phyloP scores from a whole-genome alignment of 2,329 filamentous ascomycete genomes.

The Epicoccum nigrum region DNA sequence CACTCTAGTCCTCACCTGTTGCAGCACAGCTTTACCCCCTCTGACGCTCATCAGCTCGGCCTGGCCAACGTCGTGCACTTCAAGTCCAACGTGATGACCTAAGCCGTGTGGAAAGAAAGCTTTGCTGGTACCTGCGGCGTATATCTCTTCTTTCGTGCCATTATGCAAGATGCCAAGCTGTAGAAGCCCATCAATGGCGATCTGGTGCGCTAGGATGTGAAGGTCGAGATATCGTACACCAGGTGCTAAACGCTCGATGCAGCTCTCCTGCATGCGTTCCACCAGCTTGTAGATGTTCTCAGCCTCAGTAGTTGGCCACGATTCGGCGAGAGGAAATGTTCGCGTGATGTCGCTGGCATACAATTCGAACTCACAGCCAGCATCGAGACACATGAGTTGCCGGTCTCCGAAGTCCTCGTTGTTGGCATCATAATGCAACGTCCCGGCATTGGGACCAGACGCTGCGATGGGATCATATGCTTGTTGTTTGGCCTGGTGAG shows the following conservation, averaged over 20 bases:
- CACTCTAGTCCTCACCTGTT: conserved; percentile 27
- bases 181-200: conserved; percentile 74
- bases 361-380: conserved; percentile 81
- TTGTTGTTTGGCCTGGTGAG: conserved; percentile 74
- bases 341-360: conserved; percentile 93
- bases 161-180: conserved; percentile 74
- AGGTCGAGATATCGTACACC: conserved; percentile 74
- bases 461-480: conserved; percentile 91
- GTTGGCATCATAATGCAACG: conserved; percentile 86
- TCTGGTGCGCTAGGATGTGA: conserved; percentile 72
- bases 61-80: conserved; percentile 74
- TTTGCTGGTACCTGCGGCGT: conserved; percentile 77
- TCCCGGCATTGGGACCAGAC: conserved; percentile 79
- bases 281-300: conserved; percentile 78
- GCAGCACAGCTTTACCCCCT: conserved; percentile 27
- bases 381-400: conserved; percentile 82
- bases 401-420: conserved; percentile 71
- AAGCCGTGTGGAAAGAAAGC: conserved; percentile 93
- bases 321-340: conserved; percentile 78
- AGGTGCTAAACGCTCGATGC: conserved; percentile 71
- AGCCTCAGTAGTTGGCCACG: conserved; percentile 70
- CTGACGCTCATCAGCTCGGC: conserved; percentile 42
- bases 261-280: conserved; percentile 77
- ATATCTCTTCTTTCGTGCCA: conserved; percentile 70
- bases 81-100: conserved; percentile 89